A percentile compares a stretch with the other conserved stretches of the same genome.
These are phyloP conservation scores for Senecio squalidus DNA, from an alignment of 140 eudicot genomes.

Conservation along the genomic window DNA sequence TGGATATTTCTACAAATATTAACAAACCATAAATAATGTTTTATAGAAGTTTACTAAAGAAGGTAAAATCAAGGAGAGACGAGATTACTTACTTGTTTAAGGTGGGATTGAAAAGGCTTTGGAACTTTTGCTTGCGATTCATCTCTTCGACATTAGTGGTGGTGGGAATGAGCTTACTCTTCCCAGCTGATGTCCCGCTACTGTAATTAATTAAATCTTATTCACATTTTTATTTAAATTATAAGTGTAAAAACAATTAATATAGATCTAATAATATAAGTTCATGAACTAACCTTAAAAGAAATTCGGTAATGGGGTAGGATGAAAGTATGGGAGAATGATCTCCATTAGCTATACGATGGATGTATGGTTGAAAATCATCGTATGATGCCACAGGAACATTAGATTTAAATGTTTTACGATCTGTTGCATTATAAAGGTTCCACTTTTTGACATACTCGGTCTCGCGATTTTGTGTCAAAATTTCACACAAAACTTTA, in stretches of 20 bases:
- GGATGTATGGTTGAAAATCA: slow-evolving; percentile 52
- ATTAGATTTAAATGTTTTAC: slow-evolving; percentile 44
- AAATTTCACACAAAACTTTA: slow-evolving; percentile 36
- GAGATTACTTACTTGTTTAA: slow-evolving; percentile 49
- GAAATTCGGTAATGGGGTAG: slow-evolving; percentile 60
- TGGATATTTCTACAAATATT: no score
- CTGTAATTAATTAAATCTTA: no score
- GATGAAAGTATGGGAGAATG: slow-evolving; percentile 54
- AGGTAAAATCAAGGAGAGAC: slow-evolving; percentile 2
- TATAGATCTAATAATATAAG: not conserved
- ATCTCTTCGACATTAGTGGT: slow-evolving; percentile 55
- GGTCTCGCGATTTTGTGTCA: slow-evolving; percentile 40
- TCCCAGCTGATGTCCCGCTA: slow-evolving; percentile 72
- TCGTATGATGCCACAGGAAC: slow-evolving; percentile 55
- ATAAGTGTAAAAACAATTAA: not conserved
- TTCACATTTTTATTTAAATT: not conserved
- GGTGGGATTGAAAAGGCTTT: slow-evolving; percentile 72
- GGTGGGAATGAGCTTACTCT: slow-evolving; percentile 65
- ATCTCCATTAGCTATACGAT: no score
- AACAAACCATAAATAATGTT: no score
- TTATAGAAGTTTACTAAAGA: not conserved
- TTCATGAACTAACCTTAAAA: slow-evolving; percentile 59
- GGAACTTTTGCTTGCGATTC: slow-evolving; percentile 54
- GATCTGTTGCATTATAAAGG: slow-evolving; percentile 37
- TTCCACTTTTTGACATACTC: slow-evolving; percentile 33